These are phyloP conservation scores for Fusarium phyllophilum DNA, from an alignment of 2,329 filamentous ascomycete genomes.

Conservation along the genomic window DNA sequence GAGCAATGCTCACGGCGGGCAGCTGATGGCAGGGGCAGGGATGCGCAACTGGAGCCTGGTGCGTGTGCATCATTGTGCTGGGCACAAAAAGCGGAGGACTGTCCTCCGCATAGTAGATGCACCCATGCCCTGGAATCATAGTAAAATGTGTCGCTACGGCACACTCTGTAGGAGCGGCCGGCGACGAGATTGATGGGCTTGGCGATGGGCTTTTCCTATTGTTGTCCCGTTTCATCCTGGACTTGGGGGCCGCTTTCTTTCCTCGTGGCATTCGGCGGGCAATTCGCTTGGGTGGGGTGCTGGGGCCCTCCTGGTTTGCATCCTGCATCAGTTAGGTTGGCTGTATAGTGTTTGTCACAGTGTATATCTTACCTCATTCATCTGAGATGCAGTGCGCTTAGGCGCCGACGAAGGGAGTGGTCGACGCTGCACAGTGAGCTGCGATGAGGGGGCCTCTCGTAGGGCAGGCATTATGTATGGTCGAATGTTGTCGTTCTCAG, in stretches of 20 bases:
- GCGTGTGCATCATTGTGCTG: not conserved
- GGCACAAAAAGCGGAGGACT: not conserved
- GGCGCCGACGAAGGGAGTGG: not conserved
- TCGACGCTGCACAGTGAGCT: not conserved
- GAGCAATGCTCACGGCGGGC: not conserved
- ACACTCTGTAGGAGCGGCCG: not conserved
- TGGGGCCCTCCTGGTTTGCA: not conserved
- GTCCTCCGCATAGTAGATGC: not conserved
- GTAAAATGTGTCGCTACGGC: not conserved
- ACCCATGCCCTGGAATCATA: not conserved
- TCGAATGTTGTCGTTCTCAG: not conserved
- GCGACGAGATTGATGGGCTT: not conserved
- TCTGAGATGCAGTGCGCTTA: not conserved
- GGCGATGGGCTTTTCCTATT: rapidly evolving
- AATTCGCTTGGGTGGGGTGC: not conserved
- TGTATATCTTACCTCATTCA: not conserved
- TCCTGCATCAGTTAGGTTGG: not conserved
- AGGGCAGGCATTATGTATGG: not conserved
- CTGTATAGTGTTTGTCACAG: not conserved
- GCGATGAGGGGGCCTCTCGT: not conserved
- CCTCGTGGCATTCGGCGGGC: not conserved
- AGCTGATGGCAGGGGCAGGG: not conserved
- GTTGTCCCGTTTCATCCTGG: not conserved
- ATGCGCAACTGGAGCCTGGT: not conserved
- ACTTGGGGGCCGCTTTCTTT: no score